phyloP scores from a whole-genome alignment of 1,284 basidiomycete genomes.

The Sanghuangporus sanghuang region DNA sequence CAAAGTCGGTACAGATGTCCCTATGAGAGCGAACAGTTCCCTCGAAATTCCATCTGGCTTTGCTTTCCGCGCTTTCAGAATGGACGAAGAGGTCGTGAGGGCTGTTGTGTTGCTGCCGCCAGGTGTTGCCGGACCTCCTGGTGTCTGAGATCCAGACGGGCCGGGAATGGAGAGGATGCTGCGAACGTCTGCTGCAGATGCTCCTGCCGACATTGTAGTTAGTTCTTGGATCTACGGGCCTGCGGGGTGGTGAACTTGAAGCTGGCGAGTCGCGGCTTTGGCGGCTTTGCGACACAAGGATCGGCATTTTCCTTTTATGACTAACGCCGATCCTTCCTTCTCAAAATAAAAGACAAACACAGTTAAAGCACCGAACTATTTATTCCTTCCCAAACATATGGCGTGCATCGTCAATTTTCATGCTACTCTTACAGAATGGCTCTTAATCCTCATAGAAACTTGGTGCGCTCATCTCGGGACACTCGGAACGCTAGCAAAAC shows the following conservation, averaged over 20 bases:
- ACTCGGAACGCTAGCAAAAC: no score
- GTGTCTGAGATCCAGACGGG: slow-evolving; percentile 26
- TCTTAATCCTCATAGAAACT: no score
- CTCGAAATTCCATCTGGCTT: slow-evolving; percentile 90
- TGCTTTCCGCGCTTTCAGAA: slow-evolving; percentile 36
- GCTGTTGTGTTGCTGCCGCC: slow-evolving; percentile 18
- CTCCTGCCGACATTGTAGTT: slow-evolving; percentile 19
- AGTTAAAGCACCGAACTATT: no score
- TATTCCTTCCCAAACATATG: no score
- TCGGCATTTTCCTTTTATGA: background rate
- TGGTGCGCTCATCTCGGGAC: no score
- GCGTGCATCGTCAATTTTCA: no score
- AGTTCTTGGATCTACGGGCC: background rate
- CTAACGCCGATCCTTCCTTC: background rate
- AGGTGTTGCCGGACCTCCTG: background rate
- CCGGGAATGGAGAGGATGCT: slow-evolving; percentile 68
- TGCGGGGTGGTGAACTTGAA: background rate
- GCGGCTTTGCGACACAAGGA: background rate
- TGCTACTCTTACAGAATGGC: no score
- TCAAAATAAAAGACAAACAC: no score
- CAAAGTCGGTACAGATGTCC: slow-evolving; percentile 83
- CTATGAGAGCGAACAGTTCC: slow-evolving; percentile 92
- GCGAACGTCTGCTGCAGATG: slow-evolving; percentile 76
- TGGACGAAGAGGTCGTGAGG: slow-evolving; percentile 37
- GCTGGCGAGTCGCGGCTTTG: background rate